Evolutionary conservation across 2,329 filamentous ascomycete species (phyloP).

Genomic region (Colletotrichum sp.): DNA sequence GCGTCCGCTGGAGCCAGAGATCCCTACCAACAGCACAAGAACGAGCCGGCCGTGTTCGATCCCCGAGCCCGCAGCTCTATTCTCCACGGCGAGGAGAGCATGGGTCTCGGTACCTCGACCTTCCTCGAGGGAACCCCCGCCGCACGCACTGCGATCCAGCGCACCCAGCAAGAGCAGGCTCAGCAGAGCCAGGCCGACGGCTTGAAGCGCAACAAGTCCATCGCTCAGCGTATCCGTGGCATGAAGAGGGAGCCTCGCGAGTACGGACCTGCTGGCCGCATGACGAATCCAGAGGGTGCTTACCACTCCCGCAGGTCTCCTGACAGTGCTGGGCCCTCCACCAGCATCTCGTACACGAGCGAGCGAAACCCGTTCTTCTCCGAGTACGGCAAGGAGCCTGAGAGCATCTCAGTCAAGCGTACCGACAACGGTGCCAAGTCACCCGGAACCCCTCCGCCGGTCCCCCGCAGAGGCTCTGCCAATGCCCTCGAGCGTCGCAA

Average conservation of each 20-base stretch:
- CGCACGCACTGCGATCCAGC: slow-evolving; percentile 78
- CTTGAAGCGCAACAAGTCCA: slow-evolving; percentile 88
- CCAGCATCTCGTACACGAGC: slow-evolving; percentile 38
- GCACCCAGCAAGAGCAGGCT: slow-evolving; percentile 72
- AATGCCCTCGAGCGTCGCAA: slow-evolving; percentile 65
- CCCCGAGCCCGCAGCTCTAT: slow-evolving; percentile 70
- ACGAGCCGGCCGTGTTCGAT: slow-evolving; percentile 66
- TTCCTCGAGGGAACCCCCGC: slow-evolving; percentile 95
- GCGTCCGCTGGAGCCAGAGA: slow-evolving; percentile 40
- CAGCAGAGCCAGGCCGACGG: slow-evolving; percentile 61
- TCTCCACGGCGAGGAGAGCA: slow-evolving; percentile 82
- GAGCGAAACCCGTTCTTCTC: slow-evolving; percentile 82
- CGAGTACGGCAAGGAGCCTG: slow-evolving; percentile 70
- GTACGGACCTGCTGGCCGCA: slow-evolving; percentile 62
- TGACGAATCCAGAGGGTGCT: slow-evolving; percentile 59
- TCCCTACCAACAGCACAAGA: slow-evolving; percentile 21
- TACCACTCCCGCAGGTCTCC: slow-evolving; percentile 47
- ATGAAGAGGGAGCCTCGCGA: slow-evolving; percentile 76
- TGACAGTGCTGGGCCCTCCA: slow-evolving; percentile 37
- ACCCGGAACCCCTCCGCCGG: slow-evolving; percentile 65
- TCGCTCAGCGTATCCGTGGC: slow-evolving; percentile 89
- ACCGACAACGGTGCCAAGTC: slow-evolving; percentile 42
- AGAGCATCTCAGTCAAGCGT: slow-evolving; percentile 52
- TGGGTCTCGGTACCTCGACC: slow-evolving; percentile 90
- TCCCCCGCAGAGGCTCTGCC: slow-evolving; percentile 38